These are phyloP conservation scores for Eucalyptus coolabah DNA, from an alignment of 345 rosid genomes.

Conservation along the genomic window DNA sequence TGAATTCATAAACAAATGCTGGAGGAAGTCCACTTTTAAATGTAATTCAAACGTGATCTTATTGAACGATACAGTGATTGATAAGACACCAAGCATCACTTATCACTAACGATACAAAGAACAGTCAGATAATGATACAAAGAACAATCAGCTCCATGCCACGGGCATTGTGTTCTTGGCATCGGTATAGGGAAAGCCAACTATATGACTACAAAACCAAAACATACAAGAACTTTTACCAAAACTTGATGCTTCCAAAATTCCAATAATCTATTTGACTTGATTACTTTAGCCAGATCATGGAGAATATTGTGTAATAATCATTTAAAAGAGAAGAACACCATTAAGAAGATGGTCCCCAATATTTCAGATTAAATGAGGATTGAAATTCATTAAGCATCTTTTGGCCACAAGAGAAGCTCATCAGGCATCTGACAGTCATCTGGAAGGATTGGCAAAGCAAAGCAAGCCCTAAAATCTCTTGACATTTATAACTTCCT, in stretches of 20 bases:
- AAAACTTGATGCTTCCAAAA: neutral
- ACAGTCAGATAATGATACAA: neutral
- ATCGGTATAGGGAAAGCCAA: neutral
- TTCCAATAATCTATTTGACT: neutral
- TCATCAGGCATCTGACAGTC: neutral
- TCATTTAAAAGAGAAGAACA: neutral
- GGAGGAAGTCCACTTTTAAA: neutral
- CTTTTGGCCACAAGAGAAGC: neutral
- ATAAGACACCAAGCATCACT: neutral
- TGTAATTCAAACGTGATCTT: neutral
- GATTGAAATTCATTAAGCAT: neutral
- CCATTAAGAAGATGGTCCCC: neutral
- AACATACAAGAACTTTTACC: neutral
- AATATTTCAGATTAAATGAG: neutral
- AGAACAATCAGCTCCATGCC: neutral
- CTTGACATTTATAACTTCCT: neutral
- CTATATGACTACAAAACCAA: neutral
- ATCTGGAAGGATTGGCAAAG: neutral
- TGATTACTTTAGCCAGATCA: neutral
- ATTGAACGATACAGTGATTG: neutral
- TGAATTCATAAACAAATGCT: neutral
- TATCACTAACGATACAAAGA: neutral
- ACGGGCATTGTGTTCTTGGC: neutral
- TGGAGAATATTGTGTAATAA: neutral
- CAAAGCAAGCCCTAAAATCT: neutral